Evolutionary conservation across 2,329 filamentous ascomycete species (phyloP).

Genomic region (Fusarium pininemorale): DNA sequence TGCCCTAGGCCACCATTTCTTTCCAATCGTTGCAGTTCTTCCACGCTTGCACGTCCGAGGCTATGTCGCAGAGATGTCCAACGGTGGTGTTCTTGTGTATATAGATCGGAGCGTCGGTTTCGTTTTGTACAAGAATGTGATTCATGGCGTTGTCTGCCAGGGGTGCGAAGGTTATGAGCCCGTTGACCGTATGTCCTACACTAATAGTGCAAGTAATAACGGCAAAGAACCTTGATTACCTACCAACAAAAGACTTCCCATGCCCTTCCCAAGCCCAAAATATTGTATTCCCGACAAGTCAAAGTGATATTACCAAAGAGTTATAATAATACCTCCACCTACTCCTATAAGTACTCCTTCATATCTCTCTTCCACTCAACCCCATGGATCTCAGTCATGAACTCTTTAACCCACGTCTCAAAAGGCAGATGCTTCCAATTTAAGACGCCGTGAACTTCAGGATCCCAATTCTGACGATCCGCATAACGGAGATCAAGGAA

Average conservation of each 20-base stretch:
- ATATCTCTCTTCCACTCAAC: not conserved
- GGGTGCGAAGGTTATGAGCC: too few relatives aligned
- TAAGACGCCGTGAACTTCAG: conserved; percentile 2
- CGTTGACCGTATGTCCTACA: too few relatives aligned
- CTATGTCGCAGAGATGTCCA: too few relatives aligned
- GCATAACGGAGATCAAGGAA: not conserved
- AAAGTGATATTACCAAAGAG: not conserved
- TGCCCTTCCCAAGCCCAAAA: not conserved
- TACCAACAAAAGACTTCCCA: not conserved
- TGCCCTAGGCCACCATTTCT: too few relatives aligned
- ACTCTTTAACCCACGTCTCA: not conserved
- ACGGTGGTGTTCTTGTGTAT: too few relatives aligned
- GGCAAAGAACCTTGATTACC: not conserved
- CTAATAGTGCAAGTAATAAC: not conserved
- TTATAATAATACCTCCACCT: too few relatives aligned
- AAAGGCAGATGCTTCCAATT: not conserved
- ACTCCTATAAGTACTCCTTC: not conserved
- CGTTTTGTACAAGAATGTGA: too few relatives aligned
- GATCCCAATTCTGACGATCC: not conserved
- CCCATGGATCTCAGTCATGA: not conserved
- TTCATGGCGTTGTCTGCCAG: too few relatives aligned
- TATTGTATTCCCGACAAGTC: not conserved
- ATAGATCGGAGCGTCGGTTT: too few relatives aligned
- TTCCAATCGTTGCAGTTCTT: too few relatives aligned
- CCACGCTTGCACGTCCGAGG: too few relatives aligned